Percentiles rank a stretch among this genome's conserved stretches.
phyloP scores from a whole-genome alignment of 2,329 filamentous ascomycete genomes.

The Exophiala viscosa region DNA sequence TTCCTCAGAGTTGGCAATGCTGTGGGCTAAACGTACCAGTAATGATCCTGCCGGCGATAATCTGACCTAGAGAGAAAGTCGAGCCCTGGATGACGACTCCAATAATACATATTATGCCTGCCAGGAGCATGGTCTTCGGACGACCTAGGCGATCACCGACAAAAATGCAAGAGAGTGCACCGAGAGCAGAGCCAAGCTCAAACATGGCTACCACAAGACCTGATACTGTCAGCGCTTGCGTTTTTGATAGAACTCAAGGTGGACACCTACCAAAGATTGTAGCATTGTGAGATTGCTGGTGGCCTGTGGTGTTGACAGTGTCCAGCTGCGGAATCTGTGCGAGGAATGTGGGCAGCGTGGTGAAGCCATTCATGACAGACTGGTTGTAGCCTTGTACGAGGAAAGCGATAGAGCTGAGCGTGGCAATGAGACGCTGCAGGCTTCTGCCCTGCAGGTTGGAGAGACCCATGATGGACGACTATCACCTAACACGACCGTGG shows the following conservation, averaged over 20 bases:
- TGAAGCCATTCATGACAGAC: constrained; percentile 48
- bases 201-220: constrained; percentile 40
- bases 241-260: constrained; percentile 25
- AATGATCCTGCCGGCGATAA: constrained; percentile 49
- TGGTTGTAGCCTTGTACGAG: constrained; percentile 47
- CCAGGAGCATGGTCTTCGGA: constrained; percentile 33
- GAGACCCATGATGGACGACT: no score
- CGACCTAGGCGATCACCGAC: constrained; percentile 47
- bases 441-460: no score
- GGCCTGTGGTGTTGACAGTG: constrained; percentile 43
- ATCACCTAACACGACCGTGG: no score
- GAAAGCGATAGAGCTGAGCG: no score
- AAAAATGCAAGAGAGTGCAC: constrained; percentile 44
- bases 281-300: constrained; percentile 43
- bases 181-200: constrained; percentile 46
- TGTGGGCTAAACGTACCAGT: constrained; percentile 12
- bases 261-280: constrained; percentile 48
- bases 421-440: no score
- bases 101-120: constrained; percentile 23
- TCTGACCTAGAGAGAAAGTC: constrained; percentile 44
- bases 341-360: constrained; percentile 32
- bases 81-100: constrained; percentile 48
- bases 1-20: background rate
- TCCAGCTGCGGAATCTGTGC: constrained; percentile 50
- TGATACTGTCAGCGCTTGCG: no score